phyloP scores from a whole-genome alignment of 352 stramenopile species.

The Pythium apleroticum region DNA sequence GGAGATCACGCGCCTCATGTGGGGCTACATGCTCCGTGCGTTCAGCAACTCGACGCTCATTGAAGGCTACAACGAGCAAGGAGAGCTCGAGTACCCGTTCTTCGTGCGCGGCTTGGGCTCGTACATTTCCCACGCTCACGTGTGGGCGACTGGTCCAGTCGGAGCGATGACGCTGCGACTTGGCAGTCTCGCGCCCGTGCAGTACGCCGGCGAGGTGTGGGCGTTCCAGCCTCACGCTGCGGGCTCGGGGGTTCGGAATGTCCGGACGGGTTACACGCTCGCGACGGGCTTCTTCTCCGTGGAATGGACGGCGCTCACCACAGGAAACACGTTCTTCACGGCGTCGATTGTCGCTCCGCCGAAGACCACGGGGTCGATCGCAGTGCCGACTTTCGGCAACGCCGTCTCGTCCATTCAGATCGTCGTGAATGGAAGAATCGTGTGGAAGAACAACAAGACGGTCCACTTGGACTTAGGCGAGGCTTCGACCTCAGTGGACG shows the following conservation, averaged over 20 bases:
- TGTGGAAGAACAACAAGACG: constrained; percentile 28
- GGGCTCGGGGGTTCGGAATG: background rate
- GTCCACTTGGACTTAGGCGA: background rate
- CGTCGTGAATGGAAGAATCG: constrained; percentile 31
- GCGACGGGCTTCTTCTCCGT: background rate
- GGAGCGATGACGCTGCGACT: constrained; percentile 27
- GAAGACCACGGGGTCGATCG: constrained; percentile 19
- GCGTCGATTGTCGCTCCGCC: background rate
- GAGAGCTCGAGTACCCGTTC: constrained; percentile 38
- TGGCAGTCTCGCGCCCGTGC: constrained; percentile 16
- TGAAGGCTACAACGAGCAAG: constrained; percentile 35
- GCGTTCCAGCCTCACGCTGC: background rate
- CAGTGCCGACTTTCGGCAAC: constrained; percentile 33
- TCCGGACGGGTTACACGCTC: background rate
- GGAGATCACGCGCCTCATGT: constrained; percentile 36
- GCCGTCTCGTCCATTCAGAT: constrained; percentile 26
- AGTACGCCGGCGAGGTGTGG: constrained; percentile 20
- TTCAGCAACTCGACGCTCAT: constrained; percentile 44
- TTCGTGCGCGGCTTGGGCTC: constrained; percentile 26
- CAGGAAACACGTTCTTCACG: background rate
- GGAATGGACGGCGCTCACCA: background rate
- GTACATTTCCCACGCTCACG: constrained; percentile 39
- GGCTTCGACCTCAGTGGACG: background rate
- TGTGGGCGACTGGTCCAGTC: constrained; percentile 37
- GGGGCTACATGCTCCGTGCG: constrained; percentile 37